Conservation (phyloP, 1,139 yeast genomes). For the Zygosaccharomyces sapae region DNA sequence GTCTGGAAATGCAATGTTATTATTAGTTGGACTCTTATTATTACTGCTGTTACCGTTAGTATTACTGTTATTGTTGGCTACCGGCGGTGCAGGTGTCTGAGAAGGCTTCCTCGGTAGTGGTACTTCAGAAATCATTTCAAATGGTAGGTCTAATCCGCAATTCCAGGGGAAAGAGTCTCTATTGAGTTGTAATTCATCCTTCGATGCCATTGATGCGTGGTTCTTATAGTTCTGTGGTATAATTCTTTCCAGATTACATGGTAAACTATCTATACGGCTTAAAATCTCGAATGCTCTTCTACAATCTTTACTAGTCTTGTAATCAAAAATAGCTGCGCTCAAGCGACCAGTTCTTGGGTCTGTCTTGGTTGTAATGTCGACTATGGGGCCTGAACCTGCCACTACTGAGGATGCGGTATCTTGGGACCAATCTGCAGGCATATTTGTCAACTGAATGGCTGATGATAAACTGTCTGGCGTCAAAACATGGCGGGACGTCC, state of each 20-base stretch:
- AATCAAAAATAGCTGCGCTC: slow-evolving; percentile 26
- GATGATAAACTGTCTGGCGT: slow-evolving; percentile 33
- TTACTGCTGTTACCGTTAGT: slow-evolving; percentile 7
- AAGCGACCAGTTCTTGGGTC: slow-evolving; percentile 33
- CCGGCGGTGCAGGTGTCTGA: slow-evolving; percentile 13
- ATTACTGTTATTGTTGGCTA: slow-evolving; percentile 5
- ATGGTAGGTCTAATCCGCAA: slow-evolving; percentile 31
- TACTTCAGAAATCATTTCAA: slow-evolving; percentile 35
- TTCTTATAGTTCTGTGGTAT: slow-evolving; percentile 29
- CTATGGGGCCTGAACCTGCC: slow-evolving; percentile 36
- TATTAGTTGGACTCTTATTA: slow-evolving; percentile 2
- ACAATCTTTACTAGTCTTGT: slow-evolving; percentile 27
- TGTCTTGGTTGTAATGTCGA: slow-evolving; percentile 23
- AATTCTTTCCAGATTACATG: slow-evolving; percentile 28
- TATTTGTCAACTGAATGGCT: slow-evolving; percentile 27
- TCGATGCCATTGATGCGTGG: slow-evolving; percentile 9
- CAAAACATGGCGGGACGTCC: slow-evolving; percentile 31
- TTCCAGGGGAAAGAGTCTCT: slow-evolving; percentile 36
- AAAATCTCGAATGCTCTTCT: slow-evolving; percentile 28
- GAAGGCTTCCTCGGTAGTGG: slow-evolving; percentile 34
- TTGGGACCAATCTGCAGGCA: slow-evolving; percentile 32
- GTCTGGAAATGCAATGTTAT: slow-evolving; percentile 40
- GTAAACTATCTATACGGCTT: slow-evolving; percentile 26
- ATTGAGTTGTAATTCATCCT: slow-evolving; percentile 24
- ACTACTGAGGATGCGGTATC: slow-evolving; percentile 31